phyloP scores from a whole-genome alignment of 2,329 filamentous ascomycete genomes.

The Botrytis galanthina region DNA sequence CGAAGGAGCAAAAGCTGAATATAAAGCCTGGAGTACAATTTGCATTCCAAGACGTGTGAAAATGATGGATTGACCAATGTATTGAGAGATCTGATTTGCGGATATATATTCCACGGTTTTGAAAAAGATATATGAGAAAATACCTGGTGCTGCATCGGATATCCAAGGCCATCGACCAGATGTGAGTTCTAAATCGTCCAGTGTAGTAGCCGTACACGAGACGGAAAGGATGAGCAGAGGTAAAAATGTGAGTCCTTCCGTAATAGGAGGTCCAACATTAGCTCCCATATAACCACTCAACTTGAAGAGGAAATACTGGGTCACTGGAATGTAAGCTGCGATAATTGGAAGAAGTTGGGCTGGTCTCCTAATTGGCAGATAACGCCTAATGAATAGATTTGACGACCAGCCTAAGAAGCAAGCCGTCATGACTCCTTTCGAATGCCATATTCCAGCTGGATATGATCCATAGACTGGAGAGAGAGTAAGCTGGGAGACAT shows the following conservation, averaged over 20 bases:
- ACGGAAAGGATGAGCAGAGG: slow-evolving; percentile 65
- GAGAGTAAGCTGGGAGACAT: slow-evolving; percentile 71
- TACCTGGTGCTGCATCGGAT: slow-evolving; percentile 62
- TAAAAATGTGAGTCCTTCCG: slow-evolving; percentile 70
- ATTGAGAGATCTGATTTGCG: slow-evolving; percentile 43
- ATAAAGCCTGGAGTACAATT: slow-evolving; percentile 61
- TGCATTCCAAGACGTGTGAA: slow-evolving; percentile 73
- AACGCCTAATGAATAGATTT: slow-evolving; percentile 55
- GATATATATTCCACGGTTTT: slow-evolving; percentile 43
- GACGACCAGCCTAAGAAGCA: slow-evolving; percentile 71
- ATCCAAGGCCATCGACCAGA: slow-evolving; percentile 54
- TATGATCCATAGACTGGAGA: slow-evolving; percentile 88
- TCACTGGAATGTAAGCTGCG: slow-evolving; percentile 69
- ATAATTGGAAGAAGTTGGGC: slow-evolving; percentile 64
- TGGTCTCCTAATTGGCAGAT: slow-evolving; percentile 48
- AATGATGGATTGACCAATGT: slow-evolving; percentile 60
- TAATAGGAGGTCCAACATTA: slow-evolving; percentile 69
- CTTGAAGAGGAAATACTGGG: slow-evolving; percentile 70
- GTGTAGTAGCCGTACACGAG: slow-evolving; percentile 59
- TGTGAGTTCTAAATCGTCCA: slow-evolving; percentile 58
- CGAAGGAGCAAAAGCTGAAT: slow-evolving; percentile 66
- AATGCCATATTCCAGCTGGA: slow-evolving; percentile 71
- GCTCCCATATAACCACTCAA: slow-evolving; percentile 66
- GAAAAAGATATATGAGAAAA: slow-evolving; percentile 66
- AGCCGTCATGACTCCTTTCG: slow-evolving; percentile 61